Conservation (phyloP, 352 stramenopile genomes). For the Albugo candida region DNA sequence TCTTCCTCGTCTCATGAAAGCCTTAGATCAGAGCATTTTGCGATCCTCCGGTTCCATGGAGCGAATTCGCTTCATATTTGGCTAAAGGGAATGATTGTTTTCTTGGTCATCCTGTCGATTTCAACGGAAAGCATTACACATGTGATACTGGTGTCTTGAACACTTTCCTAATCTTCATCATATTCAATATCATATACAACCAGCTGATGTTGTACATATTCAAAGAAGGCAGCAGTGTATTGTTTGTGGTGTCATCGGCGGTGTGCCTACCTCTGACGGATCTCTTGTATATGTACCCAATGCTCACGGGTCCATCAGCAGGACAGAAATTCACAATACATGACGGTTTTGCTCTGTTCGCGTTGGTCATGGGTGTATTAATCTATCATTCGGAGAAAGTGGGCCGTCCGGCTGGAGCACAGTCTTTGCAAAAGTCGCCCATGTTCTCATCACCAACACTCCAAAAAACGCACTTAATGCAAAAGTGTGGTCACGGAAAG, state of each 20-base stretch:
- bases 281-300: slow-evolving; percentile 65
- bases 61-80: slow-evolving; percentile 45
- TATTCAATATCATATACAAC: slow-evolving; percentile 79
- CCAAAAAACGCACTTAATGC: slow-evolving; percentile 71
- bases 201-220: slow-evolving; percentile 82
- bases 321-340: slow-evolving; percentile 71
- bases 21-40: slow-evolving; percentile 48
- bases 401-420: slow-evolving; percentile 28
- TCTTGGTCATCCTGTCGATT: slow-evolving; percentile 39
- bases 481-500: slow-evolving; percentile 41
- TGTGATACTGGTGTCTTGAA: slow-evolving; percentile 51
- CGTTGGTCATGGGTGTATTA: slow-evolving; percentile 66
- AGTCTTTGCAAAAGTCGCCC: slow-evolving; percentile 62
- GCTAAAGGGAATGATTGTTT: slow-evolving; percentile 56
- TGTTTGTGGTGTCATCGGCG: slow-evolving; percentile 75
- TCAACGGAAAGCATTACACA: slow-evolving; percentile 28
- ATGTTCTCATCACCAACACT: slow-evolving; percentile 73
- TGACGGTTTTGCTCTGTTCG: slow-evolving; percentile 74
- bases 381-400: slow-evolving; percentile 81
- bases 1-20: not conserved
- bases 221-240: slow-evolving; percentile 73
- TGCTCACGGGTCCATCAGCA: slow-evolving; percentile 44
- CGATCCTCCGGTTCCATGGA: slow-evolving; percentile 52
- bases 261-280: slow-evolving; percentile 66
- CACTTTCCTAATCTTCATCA: slow-evolving; percentile 67